phyloP scores from a whole-genome alignment of 495 filamentous ascomycete species.

The Tricharina praecox region DNA sequence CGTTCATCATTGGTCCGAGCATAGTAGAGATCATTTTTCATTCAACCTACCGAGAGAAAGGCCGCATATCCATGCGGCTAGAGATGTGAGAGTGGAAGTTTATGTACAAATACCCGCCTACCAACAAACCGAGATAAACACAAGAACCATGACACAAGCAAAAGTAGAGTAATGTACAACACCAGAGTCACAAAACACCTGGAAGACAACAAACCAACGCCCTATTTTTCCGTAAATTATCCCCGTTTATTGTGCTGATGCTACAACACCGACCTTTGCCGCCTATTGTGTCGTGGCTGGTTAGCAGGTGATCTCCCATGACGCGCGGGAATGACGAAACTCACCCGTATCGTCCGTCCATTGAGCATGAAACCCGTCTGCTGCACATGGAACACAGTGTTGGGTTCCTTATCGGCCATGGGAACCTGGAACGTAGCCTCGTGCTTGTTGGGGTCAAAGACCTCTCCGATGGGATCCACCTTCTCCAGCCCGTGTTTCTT shows the following conservation, averaged over 20 bases:
- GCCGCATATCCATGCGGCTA: no score
- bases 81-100: constrained; percentile 2
- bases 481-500: constrained; percentile 87
- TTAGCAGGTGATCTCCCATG: no score
- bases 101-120: no score
- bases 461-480: constrained; percentile 59
- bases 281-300: no score
- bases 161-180: neutral
- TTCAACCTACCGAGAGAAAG: no score
- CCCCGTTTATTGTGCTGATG: constrained; percentile 36
- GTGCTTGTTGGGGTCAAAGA: constrained; percentile 89
- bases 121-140: neutral
- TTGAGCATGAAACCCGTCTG: constrained; percentile 90
- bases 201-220: neutral
- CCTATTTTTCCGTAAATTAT: neutral
- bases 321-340: constrained; percentile 21
- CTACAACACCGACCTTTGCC: constrained; percentile 87
- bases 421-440: constrained; percentile 91
- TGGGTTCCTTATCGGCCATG: constrained; percentile 67
- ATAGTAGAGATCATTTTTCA: no score
- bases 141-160: neutral
- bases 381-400: constrained; percentile 78
- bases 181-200: neutral
- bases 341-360: constrained; percentile 64
- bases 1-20: no score